Base-by-base conservation (phyloP, 352 stramenopile species). In the Globisporangium emineosum region DNA sequence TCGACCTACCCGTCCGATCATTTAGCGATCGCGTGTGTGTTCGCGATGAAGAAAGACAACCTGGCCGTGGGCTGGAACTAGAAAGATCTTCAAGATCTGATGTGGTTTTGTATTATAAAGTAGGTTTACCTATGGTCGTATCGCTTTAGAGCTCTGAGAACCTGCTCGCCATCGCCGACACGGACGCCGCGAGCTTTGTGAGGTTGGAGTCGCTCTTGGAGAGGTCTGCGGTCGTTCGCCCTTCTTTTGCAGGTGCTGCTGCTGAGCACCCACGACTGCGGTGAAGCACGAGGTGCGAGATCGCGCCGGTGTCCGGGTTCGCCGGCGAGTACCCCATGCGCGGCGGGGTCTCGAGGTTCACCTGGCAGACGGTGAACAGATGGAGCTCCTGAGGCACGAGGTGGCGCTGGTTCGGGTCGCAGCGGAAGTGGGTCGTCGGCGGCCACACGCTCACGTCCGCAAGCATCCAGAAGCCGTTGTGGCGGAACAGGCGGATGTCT, bases 1-100 rank as follows among this genome's bases (percentile, higher is more conserved):
- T 59, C 58, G 0, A 50, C 64, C 2, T 93, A 80, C 52, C 75
- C 88, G 12, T 96, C 88, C 8, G 86, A 96, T 63, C 88, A 96
- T 65, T 68, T 95, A 13, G 77, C 86, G 30, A 62, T 96, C 13
- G 74, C 78, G 21, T 88, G 76, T 5, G 79, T 89, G n/a, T 81
- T 96, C 51, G 78, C 78, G 1, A 67, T 89, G 42, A 57, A 60
- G 35, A 68, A 68, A 45, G 69, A 88, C 40, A 77, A 79, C 50
- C 40, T 88, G 9, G 68, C 81, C 0, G 70, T 80, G 9, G 50
- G 49, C 33, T 90, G 81, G 81, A 88, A 88, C 60, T 90, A 71
- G 57, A 17, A 21, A 21, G 40, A 47, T 21, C 17, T 47, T 15
- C 19, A n/a, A n/a, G n/a, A n/a, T n/a, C 12, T 5, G 33, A 4